Evolutionary conservation across 2,329 filamentous ascomycete genomes (phyloP).

Genomic region (Xylaria sp.): DNA sequence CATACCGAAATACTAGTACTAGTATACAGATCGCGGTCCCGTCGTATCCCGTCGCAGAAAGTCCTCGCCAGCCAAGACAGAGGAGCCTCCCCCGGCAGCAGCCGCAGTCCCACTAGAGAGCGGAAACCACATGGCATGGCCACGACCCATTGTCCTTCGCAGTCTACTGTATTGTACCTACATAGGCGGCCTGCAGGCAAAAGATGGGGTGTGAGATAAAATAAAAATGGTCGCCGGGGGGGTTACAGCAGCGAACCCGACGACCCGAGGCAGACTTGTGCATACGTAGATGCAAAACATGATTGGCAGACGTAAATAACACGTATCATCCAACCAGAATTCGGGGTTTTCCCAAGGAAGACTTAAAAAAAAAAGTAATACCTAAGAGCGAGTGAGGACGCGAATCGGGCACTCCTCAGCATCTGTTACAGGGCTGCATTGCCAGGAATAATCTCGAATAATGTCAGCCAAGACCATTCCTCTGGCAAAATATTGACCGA

Average conservation of each 20-base stretch:
- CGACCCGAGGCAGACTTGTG: constrained; percentile 25
- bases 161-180: neutral
- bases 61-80: constrained; percentile 31
- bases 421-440: constrained; percentile 4
- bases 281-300: constrained; percentile 26
- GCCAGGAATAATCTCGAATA: constrained; percentile 27
- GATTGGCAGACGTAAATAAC: constrained; percentile 36
- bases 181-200: constrained; percentile 25
- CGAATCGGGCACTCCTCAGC: constrained; percentile 24
- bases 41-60: constrained; percentile 21
- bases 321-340: constrained; percentile 30
- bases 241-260: constrained; percentile 18
- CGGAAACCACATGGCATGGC: constrained; percentile 37
- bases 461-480: constrained; percentile 25
- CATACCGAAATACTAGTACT: neutral
- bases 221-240: constrained; percentile 19
- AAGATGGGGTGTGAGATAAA: constrained; percentile 20
- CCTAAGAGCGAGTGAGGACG: neutral
- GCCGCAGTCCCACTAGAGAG: constrained; percentile 33
- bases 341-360: neutral
- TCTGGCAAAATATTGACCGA: constrained; percentile 29
- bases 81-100: constrained; percentile 32
- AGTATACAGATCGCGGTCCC: constrained; percentile 8
- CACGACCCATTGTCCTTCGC: constrained; percentile 20
- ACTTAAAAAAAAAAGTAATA: neutral